phyloP scores from a whole-genome alignment of 2,329 filamentous ascomycete species.

The Xylariaceae sp. region DNA sequence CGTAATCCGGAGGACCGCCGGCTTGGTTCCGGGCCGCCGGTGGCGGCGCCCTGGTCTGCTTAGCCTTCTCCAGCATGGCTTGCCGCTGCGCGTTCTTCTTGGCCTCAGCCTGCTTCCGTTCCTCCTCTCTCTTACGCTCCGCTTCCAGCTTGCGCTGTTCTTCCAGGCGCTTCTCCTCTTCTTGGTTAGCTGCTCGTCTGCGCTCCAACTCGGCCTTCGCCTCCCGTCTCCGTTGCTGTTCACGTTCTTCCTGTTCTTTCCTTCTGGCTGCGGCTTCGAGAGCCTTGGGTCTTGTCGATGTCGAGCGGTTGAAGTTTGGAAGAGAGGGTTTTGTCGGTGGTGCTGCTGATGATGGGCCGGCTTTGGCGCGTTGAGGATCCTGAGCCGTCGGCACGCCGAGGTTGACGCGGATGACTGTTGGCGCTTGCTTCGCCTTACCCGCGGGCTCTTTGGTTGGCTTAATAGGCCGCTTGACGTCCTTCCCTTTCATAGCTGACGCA shows the following conservation, averaged over 20 bases:
- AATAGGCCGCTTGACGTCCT: conserved; percentile 53
- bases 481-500: conserved; percentile 44
- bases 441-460: conserved; percentile 57
- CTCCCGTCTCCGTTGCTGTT: conserved; percentile 71
- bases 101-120: conserved; percentile 57
- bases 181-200: conserved; percentile 62
- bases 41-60: conserved; percentile 58
- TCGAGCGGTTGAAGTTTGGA: conserved; percentile 60
- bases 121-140: conserved; percentile 56
- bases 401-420: conserved; percentile 68
- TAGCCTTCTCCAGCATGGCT: conserved; percentile 58
- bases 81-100: conserved; percentile 63
- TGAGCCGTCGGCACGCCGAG: conserved; percentile 57
- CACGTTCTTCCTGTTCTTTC: conserved; percentile 79
- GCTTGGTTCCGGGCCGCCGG: conserved; percentile 53
- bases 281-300: conserved; percentile 63
- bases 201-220: conserved; percentile 77
- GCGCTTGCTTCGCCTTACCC: conserved; percentile 58
- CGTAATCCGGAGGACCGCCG: conserved; percentile 46
- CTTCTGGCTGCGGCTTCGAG: conserved; percentile 72
- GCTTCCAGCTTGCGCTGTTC: conserved; percentile 55
- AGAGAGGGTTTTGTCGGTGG: conserved; percentile 53
- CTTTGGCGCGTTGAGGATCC: conserved; percentile 56
- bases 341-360: conserved; percentile 60
- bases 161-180: conserved; percentile 59